phyloP scores from a whole-genome alignment of 176 grass and related monocot species.

The Raddia distichophylla region DNA sequence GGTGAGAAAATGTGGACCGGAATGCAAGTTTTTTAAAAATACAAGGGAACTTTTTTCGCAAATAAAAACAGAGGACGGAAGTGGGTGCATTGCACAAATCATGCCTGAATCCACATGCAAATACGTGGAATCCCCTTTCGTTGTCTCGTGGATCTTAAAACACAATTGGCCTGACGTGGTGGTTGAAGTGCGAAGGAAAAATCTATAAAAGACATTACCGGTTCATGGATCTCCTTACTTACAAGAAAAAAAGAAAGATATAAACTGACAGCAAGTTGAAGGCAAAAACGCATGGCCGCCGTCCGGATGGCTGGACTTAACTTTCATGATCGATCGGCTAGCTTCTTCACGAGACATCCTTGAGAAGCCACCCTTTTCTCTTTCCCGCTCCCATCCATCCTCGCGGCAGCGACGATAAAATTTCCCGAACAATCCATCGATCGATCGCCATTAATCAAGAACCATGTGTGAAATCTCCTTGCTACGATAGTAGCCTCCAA shows the following conservation, averaged over 20 bases:
- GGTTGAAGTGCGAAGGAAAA: too few species aligned
- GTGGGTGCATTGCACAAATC: too few species aligned
- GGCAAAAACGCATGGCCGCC: not conserved
- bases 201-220: too few species aligned
- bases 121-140: too few species aligned
- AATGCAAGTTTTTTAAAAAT: too few species aligned
- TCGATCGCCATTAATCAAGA: not conserved
- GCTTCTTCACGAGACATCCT: conserved; percentile 54
- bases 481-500: not conserved
- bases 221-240: conserved; percentile 1
- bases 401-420: not conserved
- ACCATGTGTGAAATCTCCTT: not conserved
- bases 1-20: too few species aligned
- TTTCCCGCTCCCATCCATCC: not conserved
- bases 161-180: too few species aligned
- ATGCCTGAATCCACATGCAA: too few species aligned
- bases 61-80: too few species aligned
- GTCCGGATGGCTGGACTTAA: not conserved
- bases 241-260: not conserved
- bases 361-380: conserved; percentile 34
- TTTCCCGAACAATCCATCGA: not conserved
- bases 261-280: not conserved
- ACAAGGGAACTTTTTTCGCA: too few species aligned
- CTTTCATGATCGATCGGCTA: conserved; percentile 36
- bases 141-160: too few species aligned